phyloP scores from a whole-genome alignment of 1,284 basidiomycete genomes.

The Marasmius sp. region DNA sequence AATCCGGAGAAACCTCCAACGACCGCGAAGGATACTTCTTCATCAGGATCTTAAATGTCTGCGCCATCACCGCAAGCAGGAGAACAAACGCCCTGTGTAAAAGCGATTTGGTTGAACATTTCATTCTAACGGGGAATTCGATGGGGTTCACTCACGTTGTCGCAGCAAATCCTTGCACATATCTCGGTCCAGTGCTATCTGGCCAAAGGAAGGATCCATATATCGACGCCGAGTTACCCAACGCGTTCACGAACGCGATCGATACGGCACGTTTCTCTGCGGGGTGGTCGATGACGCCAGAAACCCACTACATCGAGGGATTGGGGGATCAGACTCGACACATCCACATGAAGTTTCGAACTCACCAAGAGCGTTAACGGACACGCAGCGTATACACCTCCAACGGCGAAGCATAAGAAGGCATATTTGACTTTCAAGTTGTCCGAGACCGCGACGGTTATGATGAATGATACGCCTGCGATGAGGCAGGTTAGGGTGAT shows the following conservation, averaged over 20 bases:
- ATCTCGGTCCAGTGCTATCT: slow-evolving; percentile 33
- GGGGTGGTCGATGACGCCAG: slow-evolving; percentile 23
- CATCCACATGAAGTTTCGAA: not conserved
- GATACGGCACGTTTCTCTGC: slow-evolving; percentile 35
- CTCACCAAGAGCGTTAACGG: slow-evolving; percentile 40
- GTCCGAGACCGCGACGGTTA: slow-evolving; percentile 31
- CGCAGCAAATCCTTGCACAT: slow-evolving; percentile 39
- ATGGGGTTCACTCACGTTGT: slow-evolving; percentile 19
- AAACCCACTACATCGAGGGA: slow-evolving; percentile 15
- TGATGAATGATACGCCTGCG: slow-evolving; percentile 36
- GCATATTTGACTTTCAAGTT: slow-evolving; percentile 37
- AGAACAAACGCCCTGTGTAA: slow-evolving; percentile 19
- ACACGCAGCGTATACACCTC: slow-evolving; percentile 38
- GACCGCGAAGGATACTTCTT: slow-evolving; percentile 9
- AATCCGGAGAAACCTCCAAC: not conserved
- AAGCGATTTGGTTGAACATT: not conserved
- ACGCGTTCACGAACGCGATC: slow-evolving; percentile 29
- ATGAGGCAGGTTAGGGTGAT: slow-evolving; percentile 27
- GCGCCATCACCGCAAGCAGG: slow-evolving; percentile 20
- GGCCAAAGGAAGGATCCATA: slow-evolving; percentile 48
- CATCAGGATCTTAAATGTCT: slow-evolving; percentile 16
- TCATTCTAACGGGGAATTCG: not conserved
- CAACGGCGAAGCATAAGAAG: slow-evolving; percentile 44
- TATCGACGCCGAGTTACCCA: slow-evolving; percentile 34
- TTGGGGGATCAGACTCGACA: slow-evolving; percentile 2